Evolutionary conservation across 306 rosid species (phyloP).

Genomic region (Styphnolobium japonicum): DNA sequence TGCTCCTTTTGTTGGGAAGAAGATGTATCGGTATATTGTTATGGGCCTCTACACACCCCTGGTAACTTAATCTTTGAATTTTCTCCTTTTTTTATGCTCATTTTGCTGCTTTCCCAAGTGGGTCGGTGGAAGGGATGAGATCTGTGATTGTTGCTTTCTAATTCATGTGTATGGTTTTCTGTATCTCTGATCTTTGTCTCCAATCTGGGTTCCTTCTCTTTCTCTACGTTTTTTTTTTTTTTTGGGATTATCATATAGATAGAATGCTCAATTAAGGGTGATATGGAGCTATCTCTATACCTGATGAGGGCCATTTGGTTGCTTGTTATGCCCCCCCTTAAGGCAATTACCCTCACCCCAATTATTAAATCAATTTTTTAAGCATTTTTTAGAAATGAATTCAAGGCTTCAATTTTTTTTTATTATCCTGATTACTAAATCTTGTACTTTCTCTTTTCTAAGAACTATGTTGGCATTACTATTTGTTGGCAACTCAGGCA

Average conservation of each 20-base stretch:
- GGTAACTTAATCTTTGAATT: slow-evolving; percentile 44
- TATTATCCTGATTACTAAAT: not conserved
- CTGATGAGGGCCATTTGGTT: slow-evolving; percentile 11
- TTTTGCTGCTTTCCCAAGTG: not conserved
- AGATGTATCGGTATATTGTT: slow-evolving; percentile 70
- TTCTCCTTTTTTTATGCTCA: slow-evolving; percentile 11
- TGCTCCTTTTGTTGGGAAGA: slow-evolving; percentile 94
- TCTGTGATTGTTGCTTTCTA: slow-evolving; percentile 50
- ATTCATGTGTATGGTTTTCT: slow-evolving; percentile 28
- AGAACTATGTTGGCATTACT: not conserved
- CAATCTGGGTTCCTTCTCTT: slow-evolving; percentile 14
- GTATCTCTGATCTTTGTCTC: slow-evolving; percentile 3
- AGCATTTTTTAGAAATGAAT: slow-evolving; percentile 6
- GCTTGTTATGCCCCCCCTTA: not conserved
- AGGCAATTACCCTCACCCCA: not conserved
- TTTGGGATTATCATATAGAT: not conserved
- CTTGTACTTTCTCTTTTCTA: not conserved
- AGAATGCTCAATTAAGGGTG: not conserved
- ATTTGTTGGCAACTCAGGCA: slow-evolving; percentile 5
- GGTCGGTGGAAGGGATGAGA: slow-evolving; percentile 49
- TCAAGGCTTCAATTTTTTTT: not conserved
- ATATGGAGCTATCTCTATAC: not conserved
- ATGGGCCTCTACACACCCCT: slow-evolving; percentile 94
- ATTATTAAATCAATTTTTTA: not conserved
- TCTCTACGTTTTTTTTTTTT: not conserved